Evolutionary conservation across 768 basidiomycete species (phyloP), one percentile per base, ranked within the genome.

Genomic region (Agrocybe praecox): DNA sequence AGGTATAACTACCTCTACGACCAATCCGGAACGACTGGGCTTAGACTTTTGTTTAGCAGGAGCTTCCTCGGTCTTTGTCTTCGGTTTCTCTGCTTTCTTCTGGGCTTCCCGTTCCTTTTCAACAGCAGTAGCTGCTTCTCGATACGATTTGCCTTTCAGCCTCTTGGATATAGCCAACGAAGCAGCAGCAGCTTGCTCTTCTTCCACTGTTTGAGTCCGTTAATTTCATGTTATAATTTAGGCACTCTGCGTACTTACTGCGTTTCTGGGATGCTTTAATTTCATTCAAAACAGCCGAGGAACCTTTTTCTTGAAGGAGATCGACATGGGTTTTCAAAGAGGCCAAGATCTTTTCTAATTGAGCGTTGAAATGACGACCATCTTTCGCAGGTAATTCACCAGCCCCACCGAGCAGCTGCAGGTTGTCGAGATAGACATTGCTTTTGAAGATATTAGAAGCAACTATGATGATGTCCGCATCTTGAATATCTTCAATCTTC

Each of bases 351-450:
- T 83, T 80, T 18, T 90, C 85, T 19, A 96, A 77, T 26, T 89
- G 83, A n/a, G 88, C 87, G 51, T 90, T 87, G 79, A 96, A 97
- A 75, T 94, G 94, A 18, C 96, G 86, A 12, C 93, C 93, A 32
- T 93, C 90, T 32, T 86, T 83, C n/a, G 74, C 72, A 1, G 93
- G 92, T 33, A 95, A 76, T 17, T 83, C 72, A 2, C 89, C 86
- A 8, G 79, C 86, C 6, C 80, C 89, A 3, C 87, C 83, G 43
- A 95, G 80, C 2, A 84, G 74, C 59, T 87, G 85, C 10, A 94
- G 81, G 65, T 90, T 91, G n/a, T 82, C 84, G 6, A 89, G 76
- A 63, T 94, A 97, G 32, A 85, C 85, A 12, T 72, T 70, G 43
- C 91, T 92, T 62, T 87, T 87, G 77, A 94, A 92, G n/a, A 97